Base-by-base conservation (phyloP, 2,329 filamentous ascomycete genomes). In the Tolypocladium amazonense region DNA sequence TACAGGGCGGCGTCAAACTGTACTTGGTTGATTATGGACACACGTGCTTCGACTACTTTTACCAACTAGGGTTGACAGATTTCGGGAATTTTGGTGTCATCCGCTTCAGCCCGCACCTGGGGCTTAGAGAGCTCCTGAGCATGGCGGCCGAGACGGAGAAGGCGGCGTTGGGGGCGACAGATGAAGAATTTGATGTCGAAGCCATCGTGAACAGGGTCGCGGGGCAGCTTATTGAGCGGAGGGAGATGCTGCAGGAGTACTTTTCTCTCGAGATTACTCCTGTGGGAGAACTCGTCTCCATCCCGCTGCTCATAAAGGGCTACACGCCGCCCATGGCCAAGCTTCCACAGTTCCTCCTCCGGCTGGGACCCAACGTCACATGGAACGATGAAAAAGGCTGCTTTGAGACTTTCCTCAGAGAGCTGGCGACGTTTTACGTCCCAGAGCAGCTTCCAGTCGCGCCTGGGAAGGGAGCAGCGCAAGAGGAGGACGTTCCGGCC, bases 21-120 rank as follows among this genome's bases (percentile, higher is more conserved):
- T 97, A 89, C 72, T 83, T 99, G 27, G 81, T 99, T 58, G 94
- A 99, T 73, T 99, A 99, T 69, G 94, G 92, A 14, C 86, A 93
- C 70, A 77, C 89, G 1, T 89, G 86, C 71, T 89, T 86, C 62
- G 93, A 97, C 67, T 95, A 93, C 72, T 95, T 97, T 72, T 99
- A 99, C 75, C 94, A 99, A 74, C 77, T 97, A 25, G 93, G 92
- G 0, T 81, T 99, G 41, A 96, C 92, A 0, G 92, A 99, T 69
- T 99, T 99, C 74, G 91, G 89, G 1, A 99, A 99, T 71, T 97
- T 96, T 68, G 94, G 94, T 3, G 74, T 80, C 27, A 92, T 99
- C 61, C 85, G 84, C 14, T 91, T 99, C 67, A 83, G 86, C 56
- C 89, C 91, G 2, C 82, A 91, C 0, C 81, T 97, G 1, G 79